Base-by-base conservation (phyloP, 768 basidiomycete genomes). In the Clathrus columnatus region DNA sequence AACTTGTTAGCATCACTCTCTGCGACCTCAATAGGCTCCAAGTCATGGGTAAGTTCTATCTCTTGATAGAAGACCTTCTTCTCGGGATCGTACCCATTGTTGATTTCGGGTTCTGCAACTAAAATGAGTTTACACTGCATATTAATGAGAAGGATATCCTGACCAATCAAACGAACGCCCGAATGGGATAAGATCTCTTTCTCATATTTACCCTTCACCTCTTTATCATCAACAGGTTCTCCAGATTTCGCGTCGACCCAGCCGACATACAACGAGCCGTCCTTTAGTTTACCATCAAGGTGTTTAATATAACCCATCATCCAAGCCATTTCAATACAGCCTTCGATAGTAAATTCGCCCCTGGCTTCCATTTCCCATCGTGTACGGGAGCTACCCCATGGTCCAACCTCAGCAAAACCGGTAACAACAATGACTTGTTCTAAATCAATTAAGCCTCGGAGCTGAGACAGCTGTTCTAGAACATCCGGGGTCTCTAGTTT, bases 301-400 rank as follows among this genome's bases (percentile, higher is more conserved):
- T 99, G 93, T 70, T 94, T 96, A 80, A 98, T 96, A 72, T 81
- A 83, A 42, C 96, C 95, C 91, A 94, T 98, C 71, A 98, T 85
- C 94, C 95, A 99, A 2, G 95, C 94, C 89, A 99, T 95, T 74
- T 99, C 96, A 64, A 99, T 96, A 65, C 91, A 91, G 18, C 96
- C 96, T 69, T 96, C 87, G 62, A 98, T 94, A 1, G 94, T 93
- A 70, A 98, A 87, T 65, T 95, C 85, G n/a, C 96, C 95, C 46
- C 83, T 80, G 46, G 93, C 94, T 68, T 99, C 96, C 93, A 99
- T 98, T 74, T 99, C 96, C 96, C 96, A 99, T 57, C 96, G 83
- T 2, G 96, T 99, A 57, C 96, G 84, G 16, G 95, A 88, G 65
- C 91, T 93, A 61, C 96, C 96, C 94, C 95, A 99, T 11, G 96